These are phyloP conservation scores for Ceratobasidium sp. DNA, from an alignment of 1,284 basidiomycete species.

Conservation along the genomic window DNA sequence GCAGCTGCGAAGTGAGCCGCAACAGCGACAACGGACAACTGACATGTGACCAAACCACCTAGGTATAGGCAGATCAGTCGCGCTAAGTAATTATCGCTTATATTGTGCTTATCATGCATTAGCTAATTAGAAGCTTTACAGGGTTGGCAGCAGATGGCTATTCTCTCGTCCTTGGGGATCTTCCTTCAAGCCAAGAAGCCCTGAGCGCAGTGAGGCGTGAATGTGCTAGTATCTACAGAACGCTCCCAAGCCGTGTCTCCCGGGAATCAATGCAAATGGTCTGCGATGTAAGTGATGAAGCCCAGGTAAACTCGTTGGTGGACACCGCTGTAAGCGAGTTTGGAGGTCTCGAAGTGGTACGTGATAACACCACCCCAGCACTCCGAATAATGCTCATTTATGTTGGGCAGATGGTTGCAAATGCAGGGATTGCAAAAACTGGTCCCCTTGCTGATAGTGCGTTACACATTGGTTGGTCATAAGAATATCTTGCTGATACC, in stretches of 20 bases:
- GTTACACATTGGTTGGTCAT: neutral
- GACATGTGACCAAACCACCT: too few relatives aligned
- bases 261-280: neutral
- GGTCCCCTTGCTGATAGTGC: slow-evolving; percentile 11
- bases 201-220: neutral
- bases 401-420: slow-evolving; percentile 36
- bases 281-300: slow-evolving; percentile 26
- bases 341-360: slow-evolving; percentile 29
- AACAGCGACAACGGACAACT: too few relatives aligned
- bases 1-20: too few relatives aligned
- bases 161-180: slow-evolving; percentile 14
- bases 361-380: neutral
- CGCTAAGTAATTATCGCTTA: slow-evolving; percentile 16
- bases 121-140: neutral
- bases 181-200: neutral
- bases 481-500: neutral
- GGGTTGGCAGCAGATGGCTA: slow-evolving; percentile 19
- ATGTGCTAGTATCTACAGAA: neutral
- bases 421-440: slow-evolving; percentile 13
- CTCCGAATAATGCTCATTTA: neutral
- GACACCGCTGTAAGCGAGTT: slow-evolving; percentile 7
- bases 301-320: slow-evolving; percentile 17
- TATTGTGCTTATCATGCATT: neutral
- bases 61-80: slow-evolving; percentile 21
- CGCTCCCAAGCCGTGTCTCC: neutral